A percentile compares a stretch with the other conserved stretches of the same genome.
Evolutionary conservation across 2,329 filamentous ascomycete genomes (phyloP).

Genomic region (Chrysoporthe puriensis): DNA sequence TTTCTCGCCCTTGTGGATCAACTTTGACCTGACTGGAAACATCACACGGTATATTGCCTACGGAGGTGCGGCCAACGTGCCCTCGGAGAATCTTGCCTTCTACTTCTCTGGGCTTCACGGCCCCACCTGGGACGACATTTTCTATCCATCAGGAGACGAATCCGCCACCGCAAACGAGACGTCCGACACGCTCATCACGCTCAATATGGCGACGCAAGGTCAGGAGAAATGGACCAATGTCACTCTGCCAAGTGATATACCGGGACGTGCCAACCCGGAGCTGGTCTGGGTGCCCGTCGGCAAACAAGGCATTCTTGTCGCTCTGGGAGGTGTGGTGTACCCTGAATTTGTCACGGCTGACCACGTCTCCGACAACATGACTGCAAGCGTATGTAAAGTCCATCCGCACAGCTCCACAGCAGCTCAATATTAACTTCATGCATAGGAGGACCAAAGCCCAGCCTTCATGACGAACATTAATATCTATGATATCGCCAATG

Average conservation of each 20-base stretch:
- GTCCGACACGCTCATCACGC: constrained; percentile 61
- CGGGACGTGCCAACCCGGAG: constrained; percentile 64
- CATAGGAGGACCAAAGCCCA: constrained; percentile 65
- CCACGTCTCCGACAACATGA: constrained; percentile 37
- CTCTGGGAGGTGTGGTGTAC: constrained; percentile 73
- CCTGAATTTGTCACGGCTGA: constrained; percentile 50
- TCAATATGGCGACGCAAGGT: constrained; percentile 60
- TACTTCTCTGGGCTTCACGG: constrained; percentile 70
- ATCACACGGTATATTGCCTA: constrained; percentile 67
- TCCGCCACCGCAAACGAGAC: constrained; percentile 46
- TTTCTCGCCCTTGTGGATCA: constrained; percentile 50
- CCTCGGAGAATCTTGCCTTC: constrained; percentile 72
- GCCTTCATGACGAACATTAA: constrained; percentile 74
- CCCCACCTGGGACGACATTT: constrained; percentile 53
- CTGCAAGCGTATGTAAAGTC: constrained; percentile 44
- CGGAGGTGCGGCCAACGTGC: constrained; percentile 65
- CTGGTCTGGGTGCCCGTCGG: constrained; percentile 80
- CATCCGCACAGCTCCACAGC: background rate
- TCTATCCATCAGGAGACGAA: constrained; percentile 38
- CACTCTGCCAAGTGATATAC: constrained; percentile 53
- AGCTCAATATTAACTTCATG: constrained; percentile 31
- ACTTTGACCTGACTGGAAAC: constrained; percentile 40
- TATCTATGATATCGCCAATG: constrained; percentile 73
- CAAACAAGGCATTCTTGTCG: constrained; percentile 73
- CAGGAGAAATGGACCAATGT: constrained; percentile 59